Conservation (phyloP, 805 yeast genomes). For the Ogataea naganishii region DNA sequence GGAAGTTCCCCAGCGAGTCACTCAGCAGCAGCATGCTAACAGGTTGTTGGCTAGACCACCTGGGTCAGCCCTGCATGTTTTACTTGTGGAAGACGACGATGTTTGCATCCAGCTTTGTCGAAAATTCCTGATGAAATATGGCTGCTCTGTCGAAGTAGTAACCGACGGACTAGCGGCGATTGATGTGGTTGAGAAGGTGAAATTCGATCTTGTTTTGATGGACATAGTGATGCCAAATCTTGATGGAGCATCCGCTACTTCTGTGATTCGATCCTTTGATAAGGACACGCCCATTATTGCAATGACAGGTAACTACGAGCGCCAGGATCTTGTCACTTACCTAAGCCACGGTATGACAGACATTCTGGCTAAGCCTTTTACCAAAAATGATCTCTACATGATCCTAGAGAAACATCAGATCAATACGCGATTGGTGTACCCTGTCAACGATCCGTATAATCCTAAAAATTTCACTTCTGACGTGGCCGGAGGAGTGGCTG, state of each 20-base stretch:
- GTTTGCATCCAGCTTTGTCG: constrained; percentile 78
- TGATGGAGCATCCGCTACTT: constrained; percentile 87
- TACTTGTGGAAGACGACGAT: constrained; percentile 72
- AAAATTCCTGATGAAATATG: constrained; percentile 76
- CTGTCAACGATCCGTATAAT: constrained; percentile 13
- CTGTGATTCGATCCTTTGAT: constrained; percentile 79
- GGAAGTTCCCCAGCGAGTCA: no score
- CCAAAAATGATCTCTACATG: constrained; percentile 73
- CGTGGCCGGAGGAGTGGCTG: no score
- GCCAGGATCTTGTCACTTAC: constrained; percentile 71
- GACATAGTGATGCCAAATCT: constrained; percentile 85
- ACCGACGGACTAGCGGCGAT: constrained; percentile 91
- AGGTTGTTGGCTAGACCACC: constrained; percentile 19
- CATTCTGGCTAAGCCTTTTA: constrained; percentile 88
- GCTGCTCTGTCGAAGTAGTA: constrained; percentile 88
- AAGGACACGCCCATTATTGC: constrained; percentile 85
- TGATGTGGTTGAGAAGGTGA: constrained; percentile 57
- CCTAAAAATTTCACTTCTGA: no score
- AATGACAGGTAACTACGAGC: constrained; percentile 86
- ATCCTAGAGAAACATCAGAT: constrained; percentile 70
- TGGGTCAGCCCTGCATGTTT: constrained; percentile 47
- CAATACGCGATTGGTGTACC: constrained; percentile 24
- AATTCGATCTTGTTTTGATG: constrained; percentile 74
- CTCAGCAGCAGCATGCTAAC: constrained; percentile 12
- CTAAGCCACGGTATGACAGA: constrained; percentile 87